phyloP scores from a whole-genome alignment of 2,329 filamentous ascomycete genomes.

The Cladosporium sp. region DNA sequence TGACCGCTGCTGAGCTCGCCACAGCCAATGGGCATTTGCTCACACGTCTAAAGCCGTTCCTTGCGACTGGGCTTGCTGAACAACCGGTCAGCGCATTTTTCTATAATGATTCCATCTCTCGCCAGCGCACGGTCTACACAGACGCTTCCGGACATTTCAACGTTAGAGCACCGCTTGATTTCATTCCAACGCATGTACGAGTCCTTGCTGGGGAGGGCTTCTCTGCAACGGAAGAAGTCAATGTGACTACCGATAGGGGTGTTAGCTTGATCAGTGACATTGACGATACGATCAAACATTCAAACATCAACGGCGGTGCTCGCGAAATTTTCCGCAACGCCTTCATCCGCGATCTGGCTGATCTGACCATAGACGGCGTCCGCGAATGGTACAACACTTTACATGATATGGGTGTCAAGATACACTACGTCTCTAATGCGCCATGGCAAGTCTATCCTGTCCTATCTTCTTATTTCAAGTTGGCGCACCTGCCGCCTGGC shows the following conservation, averaged over 20 bases:
- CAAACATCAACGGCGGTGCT: constrained; percentile 81
- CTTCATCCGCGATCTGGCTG: constrained; percentile 80
- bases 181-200: constrained; percentile 84
- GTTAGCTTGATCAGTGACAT: constrained; percentile 96
- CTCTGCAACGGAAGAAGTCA: constrained; percentile 75
- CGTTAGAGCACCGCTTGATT: constrained; percentile 77
- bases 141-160: constrained; percentile 88
- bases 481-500: constrained; percentile 77
- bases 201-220: constrained; percentile 84
- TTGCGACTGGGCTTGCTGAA: constrained; percentile 77
- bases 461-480: constrained; percentile 78
- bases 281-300: constrained; percentile 95
- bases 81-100: constrained; percentile 90
- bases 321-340: constrained; percentile 96
- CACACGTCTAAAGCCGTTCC: constrained; percentile 82
- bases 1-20: constrained; percentile 73
- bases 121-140: constrained; percentile 80
- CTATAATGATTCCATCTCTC: constrained; percentile 80
- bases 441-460: constrained; percentile 97
- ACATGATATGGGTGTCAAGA: constrained; percentile 74
- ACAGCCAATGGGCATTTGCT: constrained; percentile 85
- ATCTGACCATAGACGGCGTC: constrained; percentile 83
- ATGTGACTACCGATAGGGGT: constrained; percentile 73
- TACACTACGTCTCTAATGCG: constrained; percentile 99
- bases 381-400: constrained; percentile 83